Evolutionary conservation across 1,139 yeast genomes (phyloP).

Genomic region (Geotrichum fermentans): DNA sequence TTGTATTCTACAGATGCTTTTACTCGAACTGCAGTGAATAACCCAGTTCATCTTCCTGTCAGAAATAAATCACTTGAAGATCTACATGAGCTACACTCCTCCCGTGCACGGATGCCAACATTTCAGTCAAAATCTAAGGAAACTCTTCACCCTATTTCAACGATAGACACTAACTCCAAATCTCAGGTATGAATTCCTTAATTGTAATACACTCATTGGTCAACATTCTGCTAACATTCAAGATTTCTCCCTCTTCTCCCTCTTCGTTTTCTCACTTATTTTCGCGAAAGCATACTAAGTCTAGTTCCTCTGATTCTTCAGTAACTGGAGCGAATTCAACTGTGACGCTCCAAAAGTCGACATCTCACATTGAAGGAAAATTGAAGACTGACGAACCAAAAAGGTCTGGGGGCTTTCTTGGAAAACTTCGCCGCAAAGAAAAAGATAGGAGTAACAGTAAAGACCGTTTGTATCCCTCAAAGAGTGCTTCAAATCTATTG

Average conservation of each 20-base stretch:
- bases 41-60: slow-evolving; percentile 7
- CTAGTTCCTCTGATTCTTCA: slow-evolving; percentile 54
- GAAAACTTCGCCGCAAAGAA: slow-evolving; percentile 20
- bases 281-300: slow-evolving; percentile 55
- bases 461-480: slow-evolving; percentile 14
- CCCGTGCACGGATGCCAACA: slow-evolving; percentile 8
- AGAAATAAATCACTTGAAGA: slow-evolving; percentile 18
- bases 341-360: slow-evolving; percentile 6
- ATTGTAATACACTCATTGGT: no score
- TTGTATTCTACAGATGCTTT: slow-evolving; percentile 7
- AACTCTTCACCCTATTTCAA: slow-evolving; percentile 13
- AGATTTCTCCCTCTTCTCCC: slow-evolving; percentile 42
- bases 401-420: slow-evolving; percentile 18
- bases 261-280: slow-evolving; percentile 44
- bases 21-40: slow-evolving; percentile 10
- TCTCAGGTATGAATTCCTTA: no score
- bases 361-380: slow-evolving; percentile 11
- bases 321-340: slow-evolving; percentile 5
- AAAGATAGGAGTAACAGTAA: slow-evolving; percentile 12
- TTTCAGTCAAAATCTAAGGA: slow-evolving; percentile 6
- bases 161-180: slow-evolving; percentile 5
- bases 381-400: slow-evolving; percentile 13
- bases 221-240: slow-evolving; percentile 4
- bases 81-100: slow-evolving; percentile 13
- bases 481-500: slow-evolving; percentile 19